A percentile compares a stretch with the other conserved stretches of the same genome.
phyloP scores from a whole-genome alignment of 1,284 basidiomycete genomes.

The Ceratobasidium sp. region DNA sequence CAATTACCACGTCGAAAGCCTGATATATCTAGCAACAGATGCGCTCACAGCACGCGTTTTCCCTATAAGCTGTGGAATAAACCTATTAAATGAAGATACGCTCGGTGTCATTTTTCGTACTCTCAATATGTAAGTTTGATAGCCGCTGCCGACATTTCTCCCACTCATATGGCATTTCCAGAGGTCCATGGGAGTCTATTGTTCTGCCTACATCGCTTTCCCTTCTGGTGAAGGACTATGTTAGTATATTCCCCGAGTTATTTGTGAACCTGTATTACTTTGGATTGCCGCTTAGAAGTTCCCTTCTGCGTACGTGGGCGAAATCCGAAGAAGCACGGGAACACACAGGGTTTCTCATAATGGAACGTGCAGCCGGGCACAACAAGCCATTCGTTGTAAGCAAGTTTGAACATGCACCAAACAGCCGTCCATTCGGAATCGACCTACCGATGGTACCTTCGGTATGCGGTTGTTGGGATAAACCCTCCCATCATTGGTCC shows the following conservation, averaged over 20 bases:
- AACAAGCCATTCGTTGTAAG: neutral
- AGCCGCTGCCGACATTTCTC: neutral
- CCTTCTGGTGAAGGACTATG: neutral
- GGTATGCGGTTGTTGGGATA: conserved; percentile 29
- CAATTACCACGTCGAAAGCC: neutral
- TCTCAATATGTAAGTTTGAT: neutral
- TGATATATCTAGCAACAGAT: neutral
- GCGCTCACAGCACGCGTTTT: conserved; percentile 16
- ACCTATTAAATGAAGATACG: neutral
- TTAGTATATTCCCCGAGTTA: conserved; percentile 14
- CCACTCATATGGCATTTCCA: neutral
- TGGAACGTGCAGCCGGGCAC: neutral
- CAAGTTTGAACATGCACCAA: conserved; percentile 1
- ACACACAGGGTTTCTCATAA: conserved; percentile 17
- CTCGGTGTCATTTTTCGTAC: neutral
- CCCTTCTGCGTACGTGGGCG: conserved; percentile 15
- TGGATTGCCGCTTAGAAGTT: neutral
- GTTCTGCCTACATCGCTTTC: neutral
- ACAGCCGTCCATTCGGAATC: conserved; percentile 4
- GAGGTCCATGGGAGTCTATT: conserved; percentile 28
- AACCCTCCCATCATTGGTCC: neutral
- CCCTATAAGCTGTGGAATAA: conserved; percentile 1
- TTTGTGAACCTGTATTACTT: conserved; percentile 33
- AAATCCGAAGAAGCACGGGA: conserved; percentile 5
- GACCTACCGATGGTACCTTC: conserved; percentile 5